Evolutionary conservation across 805 yeast genomes (phyloP).

Genomic region (Debaryomyces tyrocola): DNA sequence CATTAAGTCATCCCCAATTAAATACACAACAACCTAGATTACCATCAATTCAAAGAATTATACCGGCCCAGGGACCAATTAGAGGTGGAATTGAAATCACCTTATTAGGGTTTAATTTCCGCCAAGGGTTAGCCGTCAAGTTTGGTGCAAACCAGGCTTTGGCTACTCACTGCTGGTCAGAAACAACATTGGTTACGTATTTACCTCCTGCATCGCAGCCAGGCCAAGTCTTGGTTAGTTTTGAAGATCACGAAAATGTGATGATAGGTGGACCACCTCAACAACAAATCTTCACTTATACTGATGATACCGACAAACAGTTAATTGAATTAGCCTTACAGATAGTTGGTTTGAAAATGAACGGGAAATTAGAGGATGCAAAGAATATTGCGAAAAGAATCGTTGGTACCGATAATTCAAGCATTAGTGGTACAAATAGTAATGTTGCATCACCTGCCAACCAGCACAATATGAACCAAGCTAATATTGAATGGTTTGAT

Average conservation of each 20-base stretch:
- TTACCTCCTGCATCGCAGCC: slow-evolving; percentile 88
- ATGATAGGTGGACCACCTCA: slow-evolving; percentile 28
- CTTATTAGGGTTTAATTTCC: slow-evolving; percentile 81
- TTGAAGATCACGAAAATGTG: slow-evolving; percentile 50
- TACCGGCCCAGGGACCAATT: slow-evolving; percentile 94
- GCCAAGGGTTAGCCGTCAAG: slow-evolving; percentile 76
- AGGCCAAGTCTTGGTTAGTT: slow-evolving; percentile 90
- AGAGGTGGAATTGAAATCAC: slow-evolving; percentile 97
- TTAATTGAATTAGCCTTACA: slow-evolving; percentile 93
- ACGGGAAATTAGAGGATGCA: slow-evolving; percentile 93
- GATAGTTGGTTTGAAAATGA: slow-evolving; percentile 95
- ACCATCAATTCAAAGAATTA: slow-evolving; percentile 79
- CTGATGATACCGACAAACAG: slow-evolving; percentile 94
- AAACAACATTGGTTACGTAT: slow-evolving; percentile 87
- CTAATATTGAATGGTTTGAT: slow-evolving; percentile 48
- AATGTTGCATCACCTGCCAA: slow-evolving; percentile 7
- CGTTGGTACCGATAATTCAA: slow-evolving; percentile 58
- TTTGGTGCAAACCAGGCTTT: slow-evolving; percentile 81
- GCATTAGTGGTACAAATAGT: slow-evolving; percentile 22
- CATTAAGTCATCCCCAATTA: slow-evolving; percentile 9
- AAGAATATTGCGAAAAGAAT: slow-evolving; percentile 89
- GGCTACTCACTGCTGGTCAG: slow-evolving; percentile 96
- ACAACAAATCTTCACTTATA: slow-evolving; percentile 74
- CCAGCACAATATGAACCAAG: slow-evolving; percentile 11
- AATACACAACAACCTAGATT: slow-evolving; percentile 12